Evolutionary conservation across 106 monocot species (phyloP), one percentile per base, ranked within the genome.

Genomic region (Ottelia alismoides): DNA sequence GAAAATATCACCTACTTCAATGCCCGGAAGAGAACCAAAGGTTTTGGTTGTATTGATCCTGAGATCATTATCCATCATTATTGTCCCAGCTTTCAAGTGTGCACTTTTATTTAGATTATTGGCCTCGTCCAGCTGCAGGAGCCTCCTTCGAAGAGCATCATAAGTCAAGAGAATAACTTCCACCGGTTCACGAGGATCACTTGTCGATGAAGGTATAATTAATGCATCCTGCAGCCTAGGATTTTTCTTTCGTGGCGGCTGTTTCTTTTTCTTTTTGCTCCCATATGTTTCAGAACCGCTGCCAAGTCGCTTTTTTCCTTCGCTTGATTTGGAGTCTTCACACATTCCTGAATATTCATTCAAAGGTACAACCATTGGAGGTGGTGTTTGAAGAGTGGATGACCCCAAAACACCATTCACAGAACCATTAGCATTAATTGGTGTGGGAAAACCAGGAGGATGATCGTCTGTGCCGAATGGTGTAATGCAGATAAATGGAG

Each of bases 1-100:
- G 60, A 85, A 92, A 17, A 87, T 71, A 52, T 92, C 92, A 17
- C 92, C 92, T 24, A 87, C 49, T 27, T 79, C 68, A 29, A 85
- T 54, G 11, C 85, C 92, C 17, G 85, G 78, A 18, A 92, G 62
- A 0, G 53, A 19, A 25, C 92, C 92, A 24, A 85, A 56, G 10
- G 82, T 66, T 61, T 82, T 85, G 25, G 32, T 70, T 5, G 51
- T 46, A 62, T 85, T 92, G 9, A 74, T 74, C 14, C 76, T 31
- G 3, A 85, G 58, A 31, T 82, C 58, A 25, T 57, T 70, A 21
- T 47, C 51, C 65, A 62, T 55, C 92, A 92, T 76, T 20, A 74
- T 71, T 45, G 67, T 47, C n/a, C 74, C 76, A 20, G 82, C 78
- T 28, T 68, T 86, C 65, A 82, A 58, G 28, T 79, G 67, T 6